Conservation (phyloP, 108 stramenopile species). For the Pinguiococcus pyrenoidosus region DNA sequence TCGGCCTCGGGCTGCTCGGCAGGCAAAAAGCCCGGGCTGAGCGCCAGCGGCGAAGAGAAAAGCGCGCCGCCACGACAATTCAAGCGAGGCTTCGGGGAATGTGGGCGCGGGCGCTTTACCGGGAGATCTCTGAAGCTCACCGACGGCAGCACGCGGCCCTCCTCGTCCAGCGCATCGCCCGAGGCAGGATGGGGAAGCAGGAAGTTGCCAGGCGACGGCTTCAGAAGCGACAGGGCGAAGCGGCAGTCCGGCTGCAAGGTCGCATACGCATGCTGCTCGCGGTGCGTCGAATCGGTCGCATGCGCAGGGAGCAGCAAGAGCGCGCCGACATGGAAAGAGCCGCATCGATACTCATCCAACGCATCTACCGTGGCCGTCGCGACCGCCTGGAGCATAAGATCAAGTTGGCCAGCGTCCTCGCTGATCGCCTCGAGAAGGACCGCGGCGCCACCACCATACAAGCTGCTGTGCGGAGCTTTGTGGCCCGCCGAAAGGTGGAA, state of each 20-base stretch:
- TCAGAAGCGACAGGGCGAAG: background rate
- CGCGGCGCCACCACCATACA: no score
- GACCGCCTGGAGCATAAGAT: slow-evolving; percentile 18
- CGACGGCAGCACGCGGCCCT: background rate
- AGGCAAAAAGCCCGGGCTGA: slow-evolving; percentile 3
- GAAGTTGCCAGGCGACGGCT: background rate
- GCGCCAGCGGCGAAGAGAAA: slow-evolving; percentile 1
- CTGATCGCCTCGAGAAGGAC: no score
- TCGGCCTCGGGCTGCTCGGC: slow-evolving; percentile 19
- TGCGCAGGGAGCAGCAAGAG: no score
- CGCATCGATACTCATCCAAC: no score
- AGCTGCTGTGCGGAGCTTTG: no score
- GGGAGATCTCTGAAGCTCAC: background rate
- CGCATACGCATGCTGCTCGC: no score
- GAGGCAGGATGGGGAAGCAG: slow-evolving; percentile 2
- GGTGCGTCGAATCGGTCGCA: no score
- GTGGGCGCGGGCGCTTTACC: slow-evolving; percentile 10
- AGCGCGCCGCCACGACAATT: slow-evolving; percentile 7
- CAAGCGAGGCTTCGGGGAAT: slow-evolving; percentile 5
- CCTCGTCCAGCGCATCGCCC: background rate
- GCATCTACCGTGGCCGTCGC: slow-evolving; percentile 9
- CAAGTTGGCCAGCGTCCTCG: no score
- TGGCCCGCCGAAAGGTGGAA: no score
- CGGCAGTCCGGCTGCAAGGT: no score
- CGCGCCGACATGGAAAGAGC: no score